Base-by-base conservation (phyloP, 352 stramenopile species). In the Globisporangium radiosum region DNA sequence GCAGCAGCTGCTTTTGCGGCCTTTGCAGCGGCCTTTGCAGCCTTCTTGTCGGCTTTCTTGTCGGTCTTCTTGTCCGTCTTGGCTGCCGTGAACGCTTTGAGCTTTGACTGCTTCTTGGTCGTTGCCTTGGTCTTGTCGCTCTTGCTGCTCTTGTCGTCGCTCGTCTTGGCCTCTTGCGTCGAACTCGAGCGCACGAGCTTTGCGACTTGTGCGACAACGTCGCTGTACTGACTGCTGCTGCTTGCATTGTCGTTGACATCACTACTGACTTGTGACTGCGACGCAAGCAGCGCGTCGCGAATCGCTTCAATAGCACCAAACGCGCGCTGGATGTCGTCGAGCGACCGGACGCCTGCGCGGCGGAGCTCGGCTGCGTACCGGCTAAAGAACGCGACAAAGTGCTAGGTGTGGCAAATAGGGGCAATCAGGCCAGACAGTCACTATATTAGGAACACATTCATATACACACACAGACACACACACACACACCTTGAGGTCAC, bases 171-270 rank as follows among this genome's bases (percentile, higher is more conserved):
- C 52, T 91, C 81, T 40, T 86, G 73, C 10, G 62, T 85, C 2
- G 79, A 89, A 1, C 73, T 87, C 7, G 79, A 81, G 25, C 71
- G 73, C 50, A 92, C 72, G 1, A 94, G 62, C 55, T 91, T 88
- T 38, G 78, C 57, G 3, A 92, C 63, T 40, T 90, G 78, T 2
- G 75, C 63, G 37, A 85, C 60, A 14, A 73, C 54, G 7, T 78
- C 70, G 15, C 59, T 56, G 7, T 68, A 63, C 14, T 78, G 61
- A 1, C 69, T 40, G 11, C 57, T 54, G 33, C 60, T 52, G 11
- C 43, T 54, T 7, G n/a, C 33, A 54, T 47, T 9, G 62, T 19
- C 71, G 62, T 17, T 73, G 47, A 3, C 72, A 62, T 19, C 66
- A 56, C 14, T 86, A 68, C 14, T 65, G 59, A 7, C 57, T 52